These are phyloP conservation scores for Huntiella abstrusa DNA, from an alignment of 2,329 filamentous ascomycete genomes.

Conservation along the genomic window DNA sequence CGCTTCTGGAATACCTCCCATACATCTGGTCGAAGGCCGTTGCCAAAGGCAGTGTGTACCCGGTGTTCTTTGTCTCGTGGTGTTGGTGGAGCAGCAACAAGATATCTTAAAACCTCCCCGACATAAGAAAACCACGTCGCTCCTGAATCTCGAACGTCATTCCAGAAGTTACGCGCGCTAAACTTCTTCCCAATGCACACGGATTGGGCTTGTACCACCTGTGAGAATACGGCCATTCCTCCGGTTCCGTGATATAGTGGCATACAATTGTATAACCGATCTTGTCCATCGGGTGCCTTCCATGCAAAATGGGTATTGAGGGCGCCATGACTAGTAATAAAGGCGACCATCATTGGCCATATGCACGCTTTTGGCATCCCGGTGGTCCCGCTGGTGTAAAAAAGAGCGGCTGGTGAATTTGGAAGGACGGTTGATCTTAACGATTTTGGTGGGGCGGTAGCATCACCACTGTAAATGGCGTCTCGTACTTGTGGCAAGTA, in stretches of 20 bases:
- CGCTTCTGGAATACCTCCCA: constrained; percentile 46
- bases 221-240: constrained; percentile 35
- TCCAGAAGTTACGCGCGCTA: constrained; percentile 52
- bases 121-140: constrained; percentile 62
- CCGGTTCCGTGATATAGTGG: constrained; percentile 61
- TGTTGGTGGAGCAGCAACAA: constrained; percentile 48
- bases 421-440: constrained; percentile 32
- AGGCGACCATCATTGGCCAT: constrained; percentile 31
- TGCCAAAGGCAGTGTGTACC: constrained; percentile 42
- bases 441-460: constrained; percentile 33
- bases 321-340: constrained; percentile 12
- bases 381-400: constrained; percentile 62
- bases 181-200: constrained; percentile 49
- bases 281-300: constrained; percentile 14
- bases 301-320: constrained; percentile 15
- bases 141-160: constrained; percentile 45
- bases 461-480: constrained; percentile 25
- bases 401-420: constrained; percentile 39
- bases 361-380: constrained; percentile 54
- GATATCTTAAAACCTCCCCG: constrained; percentile 57
- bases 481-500: constrained; percentile 29
- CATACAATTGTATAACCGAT: constrained; percentile 58
- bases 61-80: constrained; percentile 39
- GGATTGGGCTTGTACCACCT: constrained; percentile 32
- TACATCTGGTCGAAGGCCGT: constrained; percentile 49